Evolutionary conservation across 371 early-diverging fungal genomes (phyloP), one percentile per base, ranked within the genome.

Genomic region (Mortierella sp.): DNA sequence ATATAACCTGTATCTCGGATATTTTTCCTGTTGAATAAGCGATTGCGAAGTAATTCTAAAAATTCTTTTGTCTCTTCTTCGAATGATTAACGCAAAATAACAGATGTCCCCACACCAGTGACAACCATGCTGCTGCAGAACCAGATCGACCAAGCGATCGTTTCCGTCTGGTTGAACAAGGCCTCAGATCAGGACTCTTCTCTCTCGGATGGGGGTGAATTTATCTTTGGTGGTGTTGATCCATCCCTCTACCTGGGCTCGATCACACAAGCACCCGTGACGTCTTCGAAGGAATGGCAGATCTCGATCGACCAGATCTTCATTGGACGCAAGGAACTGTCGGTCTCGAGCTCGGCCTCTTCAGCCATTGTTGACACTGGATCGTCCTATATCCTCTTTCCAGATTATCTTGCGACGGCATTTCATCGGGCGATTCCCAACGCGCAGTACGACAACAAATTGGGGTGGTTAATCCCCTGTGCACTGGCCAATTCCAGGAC

Each of bases 401-500:
- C 78, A 6, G 70, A 76, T 14, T 64, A 69, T 15, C 55, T 76
- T 14, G 78, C 78, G 0, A 60, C 57, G 19, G 60, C 60, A 17
- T 69, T 75, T 30, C 76, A 75, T 50, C 64, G 64, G n/a, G 46
- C 57, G 1, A 75, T 75, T 48, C 76, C 76, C 8, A 75, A 75
- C 19, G 42, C 76, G 11, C 65, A 60, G 31, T 75, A 55, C 28
- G 70, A 75, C 37, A 53, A 27, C 31, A 50, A 53, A 21, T 26
- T 75, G 11, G 76, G 76, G n/a, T 75, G 76, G 76, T 37, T 75
- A 34, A 50, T 75, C 28, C 76, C 76, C 5, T 75, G 76, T 15
- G 14, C 56, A 0, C 21, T 75, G 31, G 76, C 70, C 4, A 64
- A 60, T 21, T 75, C 70, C 30, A 58, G 65, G 23, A 56, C 43